Evolutionary conservation across 2,329 filamentous ascomycete genomes (phyloP).

Genomic region (Fusarium ramigenum): DNA sequence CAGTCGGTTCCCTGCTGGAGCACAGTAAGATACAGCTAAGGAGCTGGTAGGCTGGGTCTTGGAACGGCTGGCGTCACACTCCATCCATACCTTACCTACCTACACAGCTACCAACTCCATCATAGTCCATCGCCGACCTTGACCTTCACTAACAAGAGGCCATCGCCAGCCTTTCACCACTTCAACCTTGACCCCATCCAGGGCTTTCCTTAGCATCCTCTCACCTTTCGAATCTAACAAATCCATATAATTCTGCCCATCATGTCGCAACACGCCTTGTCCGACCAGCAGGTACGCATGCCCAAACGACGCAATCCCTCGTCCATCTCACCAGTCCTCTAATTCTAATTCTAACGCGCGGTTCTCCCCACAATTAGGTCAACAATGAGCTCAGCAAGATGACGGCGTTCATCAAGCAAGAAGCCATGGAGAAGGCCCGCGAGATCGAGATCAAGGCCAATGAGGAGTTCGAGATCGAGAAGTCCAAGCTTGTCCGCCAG

Average conservation of each 20-base stretch:
- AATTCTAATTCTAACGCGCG: conserved; percentile 25
- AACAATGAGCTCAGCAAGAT: conserved; percentile 99
- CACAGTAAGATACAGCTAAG: conserved; percentile 25
- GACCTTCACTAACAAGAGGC: conserved; percentile 31
- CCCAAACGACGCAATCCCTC: conserved; percentile 32
- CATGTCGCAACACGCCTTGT: conserved; percentile 97
- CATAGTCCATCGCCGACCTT: conserved; percentile 24
- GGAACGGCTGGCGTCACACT: conserved; percentile 40
- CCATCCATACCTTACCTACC: neutral
- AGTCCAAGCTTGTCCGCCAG: conserved; percentile 96
- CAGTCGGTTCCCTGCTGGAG: conserved; percentile 18
- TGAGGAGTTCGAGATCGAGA: conserved; percentile 98
- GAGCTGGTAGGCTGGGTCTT: conserved; percentile 15
- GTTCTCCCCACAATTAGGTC: conserved; percentile 68
- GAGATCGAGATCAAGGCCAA: conserved; percentile 99
- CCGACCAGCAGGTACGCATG: conserved; percentile 87
- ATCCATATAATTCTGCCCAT: conserved; percentile 51
- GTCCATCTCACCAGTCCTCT: conserved; percentile 10
- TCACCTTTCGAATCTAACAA: conserved; percentile 16
- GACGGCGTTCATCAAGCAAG: conserved; percentile 99
- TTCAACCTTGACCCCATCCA: conserved; percentile 3
- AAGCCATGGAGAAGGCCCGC: conserved; percentile 94
- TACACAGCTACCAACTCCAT: conserved; percentile 41
- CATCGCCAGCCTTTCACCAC: conserved; percentile 34
- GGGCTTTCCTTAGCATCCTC: neutral